Percentiles rank a stretch among this genome's conserved stretches.
Evolutionary conservation across 2,329 filamentous ascomycete species (phyloP).

Genomic region (Corinectria fuckeliana): DNA sequence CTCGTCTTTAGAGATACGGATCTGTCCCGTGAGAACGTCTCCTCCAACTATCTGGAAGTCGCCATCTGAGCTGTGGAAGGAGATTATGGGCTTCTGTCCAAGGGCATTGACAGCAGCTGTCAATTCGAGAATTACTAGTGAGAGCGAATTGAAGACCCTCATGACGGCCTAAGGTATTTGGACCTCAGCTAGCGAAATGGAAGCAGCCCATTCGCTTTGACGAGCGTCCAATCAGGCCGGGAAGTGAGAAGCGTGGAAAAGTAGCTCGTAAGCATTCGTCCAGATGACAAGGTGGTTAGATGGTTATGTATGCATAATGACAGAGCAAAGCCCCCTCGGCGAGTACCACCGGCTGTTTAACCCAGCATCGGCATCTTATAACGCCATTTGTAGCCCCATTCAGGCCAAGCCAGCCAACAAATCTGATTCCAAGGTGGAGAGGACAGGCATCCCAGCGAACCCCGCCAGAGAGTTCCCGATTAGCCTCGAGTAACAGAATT

Average conservation of each 20-base stretch:
- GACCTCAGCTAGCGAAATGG: not conserved
- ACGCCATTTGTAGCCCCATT: not conserved
- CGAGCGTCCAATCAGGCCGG: not conserved
- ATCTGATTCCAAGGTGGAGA: not conserved
- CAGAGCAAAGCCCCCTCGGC: too few species aligned
- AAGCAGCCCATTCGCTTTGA: not conserved
- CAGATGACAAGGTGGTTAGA: not conserved
- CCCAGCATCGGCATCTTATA: not conserved
- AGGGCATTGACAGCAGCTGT: not conserved
- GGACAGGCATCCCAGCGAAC: not conserved
- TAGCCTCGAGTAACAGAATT: not conserved
- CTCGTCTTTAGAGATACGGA: conserved; percentile 64
- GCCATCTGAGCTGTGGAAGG: not conserved
- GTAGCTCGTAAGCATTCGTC: too few species aligned
- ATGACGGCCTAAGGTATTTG: not conserved
- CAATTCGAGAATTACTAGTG: not conserved
- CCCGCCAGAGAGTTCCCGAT: not conserved
- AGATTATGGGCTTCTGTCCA: not conserved
- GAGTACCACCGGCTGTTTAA: not conserved
- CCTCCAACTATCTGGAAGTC: not conserved
- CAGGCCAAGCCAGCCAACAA: not conserved
- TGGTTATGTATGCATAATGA: too few species aligned
- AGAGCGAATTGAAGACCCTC: not conserved
- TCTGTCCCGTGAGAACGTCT: conserved; percentile 45
- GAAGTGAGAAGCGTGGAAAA: too few species aligned